phyloP scores from a whole-genome alignment of 352 stramenopile genomes.

The Globisporangium camurandrum region DNA sequence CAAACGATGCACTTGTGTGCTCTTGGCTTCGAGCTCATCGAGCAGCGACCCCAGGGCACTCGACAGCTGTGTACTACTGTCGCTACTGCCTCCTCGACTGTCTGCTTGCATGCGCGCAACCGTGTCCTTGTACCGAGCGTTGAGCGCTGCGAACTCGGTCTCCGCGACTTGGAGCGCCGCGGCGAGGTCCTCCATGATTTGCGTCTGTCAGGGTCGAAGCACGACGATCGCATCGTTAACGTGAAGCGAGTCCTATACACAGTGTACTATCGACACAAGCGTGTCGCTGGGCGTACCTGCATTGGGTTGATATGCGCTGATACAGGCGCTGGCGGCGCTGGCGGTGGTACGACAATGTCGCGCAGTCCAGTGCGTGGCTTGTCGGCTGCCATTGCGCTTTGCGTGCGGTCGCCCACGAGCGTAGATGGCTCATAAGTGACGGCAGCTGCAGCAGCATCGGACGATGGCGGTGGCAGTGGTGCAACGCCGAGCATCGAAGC shows the following conservation, averaged over 20 bases:
- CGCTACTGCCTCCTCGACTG: neutral
- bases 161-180: conserved; percentile 29
- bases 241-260: neutral
- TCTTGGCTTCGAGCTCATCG: conserved; percentile 57
- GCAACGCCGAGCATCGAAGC: conserved; percentile 12
- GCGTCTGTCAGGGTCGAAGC: conserved; percentile 15
- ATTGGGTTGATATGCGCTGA: conserved; percentile 34
- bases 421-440: no score
- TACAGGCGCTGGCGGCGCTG: conserved; percentile 15
- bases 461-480: neutral
- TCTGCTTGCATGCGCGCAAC: conserved; percentile 31
- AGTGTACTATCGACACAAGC: neutral
- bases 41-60: conserved; percentile 34
- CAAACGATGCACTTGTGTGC: conserved; percentile 58
- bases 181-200: conserved; percentile 55
- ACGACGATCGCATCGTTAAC: neutral
- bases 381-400: neutral
- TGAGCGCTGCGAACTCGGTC: conserved; percentile 38
- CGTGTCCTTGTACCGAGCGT: conserved; percentile 30
- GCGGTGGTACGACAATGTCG: conserved; percentile 33
- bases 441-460: neutral
- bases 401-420: conserved; percentile 9
- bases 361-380: conserved; percentile 17
- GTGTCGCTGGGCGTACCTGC: conserved; percentile 24
- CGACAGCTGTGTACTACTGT: conserved; percentile 25